Conservation (phyloP, 306 rosid genomes). For the Rosa persica region DNA sequence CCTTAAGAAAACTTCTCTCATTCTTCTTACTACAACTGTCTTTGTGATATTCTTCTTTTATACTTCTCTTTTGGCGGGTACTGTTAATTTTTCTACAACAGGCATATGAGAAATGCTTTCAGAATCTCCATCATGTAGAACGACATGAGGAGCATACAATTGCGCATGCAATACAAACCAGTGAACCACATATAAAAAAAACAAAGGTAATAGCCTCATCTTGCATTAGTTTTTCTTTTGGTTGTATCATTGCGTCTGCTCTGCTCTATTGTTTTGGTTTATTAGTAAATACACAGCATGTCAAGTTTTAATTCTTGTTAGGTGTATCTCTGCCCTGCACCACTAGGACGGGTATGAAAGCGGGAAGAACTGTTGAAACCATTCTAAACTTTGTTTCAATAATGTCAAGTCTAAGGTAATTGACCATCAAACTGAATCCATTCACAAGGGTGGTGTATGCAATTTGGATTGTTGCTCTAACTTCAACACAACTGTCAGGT, state of each 20-base stretch:
- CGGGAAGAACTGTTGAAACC: constrained; percentile 80
- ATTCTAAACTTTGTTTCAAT: constrained; percentile 75
- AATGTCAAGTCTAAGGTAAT: constrained; percentile 93
- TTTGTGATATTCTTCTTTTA: neutral
- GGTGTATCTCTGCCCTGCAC: constrained; percentile 98
- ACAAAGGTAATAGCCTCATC: constrained; percentile 57
- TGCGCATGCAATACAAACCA: constrained; percentile 93
- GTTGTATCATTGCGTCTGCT: neutral
- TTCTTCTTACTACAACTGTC: neutral
- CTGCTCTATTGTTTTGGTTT: neutral
- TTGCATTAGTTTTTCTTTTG: neutral
- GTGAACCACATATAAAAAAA: constrained; percentile 63
- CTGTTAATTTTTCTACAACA: constrained; percentile 31
- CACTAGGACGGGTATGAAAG: constrained; percentile 79
- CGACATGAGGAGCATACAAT: constrained; percentile 90
- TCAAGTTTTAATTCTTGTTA: constrained; percentile 21
- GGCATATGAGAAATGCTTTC: constrained; percentile 96
- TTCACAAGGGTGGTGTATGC: constrained; percentile 17
- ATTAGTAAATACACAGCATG: neutral
- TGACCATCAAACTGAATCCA: constrained; percentile 16
- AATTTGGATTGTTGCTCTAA: constrained; percentile 24
- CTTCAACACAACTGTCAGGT: constrained; percentile 46
- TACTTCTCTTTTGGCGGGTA: neutral
- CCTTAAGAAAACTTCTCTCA: neutral
- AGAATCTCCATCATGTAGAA: constrained; percentile 83